phyloP scores from a whole-genome alignment of 352 stramenopile genomes.

The Phytophthora agathidicida region DNA sequence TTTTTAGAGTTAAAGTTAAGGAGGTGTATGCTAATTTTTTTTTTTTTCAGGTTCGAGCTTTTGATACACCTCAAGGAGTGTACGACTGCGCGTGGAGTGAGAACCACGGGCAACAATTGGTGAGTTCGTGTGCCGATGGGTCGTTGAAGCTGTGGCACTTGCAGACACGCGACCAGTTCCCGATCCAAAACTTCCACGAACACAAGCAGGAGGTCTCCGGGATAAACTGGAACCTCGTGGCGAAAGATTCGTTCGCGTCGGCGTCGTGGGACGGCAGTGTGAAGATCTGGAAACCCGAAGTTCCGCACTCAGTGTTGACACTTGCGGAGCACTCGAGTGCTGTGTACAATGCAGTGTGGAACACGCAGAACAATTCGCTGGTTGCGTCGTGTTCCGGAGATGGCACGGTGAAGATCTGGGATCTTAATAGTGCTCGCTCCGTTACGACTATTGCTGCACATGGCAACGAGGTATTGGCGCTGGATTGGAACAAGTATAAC shows the following conservation, averaged over 20 bases:
- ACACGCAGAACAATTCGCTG: constrained; percentile 69
- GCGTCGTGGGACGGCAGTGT: constrained; percentile 88
- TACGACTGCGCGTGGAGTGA: constrained; percentile 94
- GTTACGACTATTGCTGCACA: constrained; percentile 73
- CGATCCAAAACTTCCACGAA: constrained; percentile 88
- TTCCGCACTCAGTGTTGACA: constrained; percentile 74
- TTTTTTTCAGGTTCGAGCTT: constrained; percentile 68
- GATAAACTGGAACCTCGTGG: constrained; percentile 91
- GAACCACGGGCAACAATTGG: constrained; percentile 82
- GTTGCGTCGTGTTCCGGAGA: constrained; percentile 85
- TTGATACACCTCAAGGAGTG: constrained; percentile 90
- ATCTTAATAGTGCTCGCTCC: constrained; percentile 61
- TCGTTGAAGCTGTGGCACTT: constrained; percentile 92
- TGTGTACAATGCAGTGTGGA: constrained; percentile 90
- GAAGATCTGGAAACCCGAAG: constrained; percentile 86
- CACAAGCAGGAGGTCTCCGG: constrained; percentile 87
- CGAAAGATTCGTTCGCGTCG: constrained; percentile 88
- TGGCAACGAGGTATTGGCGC: constrained; percentile 81
- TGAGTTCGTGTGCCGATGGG: constrained; percentile 88
- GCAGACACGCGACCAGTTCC: constrained; percentile 86
- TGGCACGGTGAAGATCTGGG: constrained; percentile 80
- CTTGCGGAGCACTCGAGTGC: constrained; percentile 78
- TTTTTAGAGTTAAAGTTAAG: background rate
- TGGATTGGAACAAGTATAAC: constrained; percentile 95
- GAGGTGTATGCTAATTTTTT: background rate